Base-by-base conservation (phyloP, 2,329 filamentous ascomycete genomes). In the Tolypocladium guangdongense region DNA sequence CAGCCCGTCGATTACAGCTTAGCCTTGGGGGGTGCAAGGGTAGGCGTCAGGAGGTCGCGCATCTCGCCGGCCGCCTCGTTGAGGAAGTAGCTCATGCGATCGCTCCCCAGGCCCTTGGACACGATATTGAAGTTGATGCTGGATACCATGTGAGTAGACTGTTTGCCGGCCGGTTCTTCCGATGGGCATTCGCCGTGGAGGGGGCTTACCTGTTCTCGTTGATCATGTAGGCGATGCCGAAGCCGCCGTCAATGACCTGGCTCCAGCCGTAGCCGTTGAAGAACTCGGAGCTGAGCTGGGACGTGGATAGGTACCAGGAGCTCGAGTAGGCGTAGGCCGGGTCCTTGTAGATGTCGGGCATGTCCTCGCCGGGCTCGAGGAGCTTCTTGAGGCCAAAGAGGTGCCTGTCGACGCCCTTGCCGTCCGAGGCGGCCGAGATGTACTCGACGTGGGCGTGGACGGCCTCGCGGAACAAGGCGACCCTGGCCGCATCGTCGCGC, bases 191-290 rank as follows among this genome's bases (percentile, higher is more conserved):
- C 6, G 8, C 30, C 46, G 50, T 7, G 20, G 37, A 33, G 45
- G 33, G 12, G 20, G 39, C 53, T 70, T 67, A 89, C 86, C 83
- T 91, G 72, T 96, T 95, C 78, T 97, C 92, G 68, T 99, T 99
- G 70, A 99, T 97, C 93, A 99, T 99, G 70, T 99, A 99, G 39
- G 93, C 93, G 66, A 99, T 95, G 59, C 93, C 93, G 73, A 93
- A 99, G 33, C 93, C 93, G 56, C 87, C 88, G 65, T 97, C 91
- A 53, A 97, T 87, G 51, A 99, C 93, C 76, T 99, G 92, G 67
- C 88, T 93, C 93, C 93, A 99, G 47, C 93, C 93, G 71, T 99
- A 99, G 27, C 95, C 93, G 69, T 99, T 99, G 74, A 97, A 99
- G 78, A 88, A 96, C 76, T 99, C 95, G 36, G 86, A 91, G 72